Evolutionary conservation across 2,329 filamentous ascomycete genomes (phyloP).

Genomic region (Tolypocladium tundrense): DNA sequence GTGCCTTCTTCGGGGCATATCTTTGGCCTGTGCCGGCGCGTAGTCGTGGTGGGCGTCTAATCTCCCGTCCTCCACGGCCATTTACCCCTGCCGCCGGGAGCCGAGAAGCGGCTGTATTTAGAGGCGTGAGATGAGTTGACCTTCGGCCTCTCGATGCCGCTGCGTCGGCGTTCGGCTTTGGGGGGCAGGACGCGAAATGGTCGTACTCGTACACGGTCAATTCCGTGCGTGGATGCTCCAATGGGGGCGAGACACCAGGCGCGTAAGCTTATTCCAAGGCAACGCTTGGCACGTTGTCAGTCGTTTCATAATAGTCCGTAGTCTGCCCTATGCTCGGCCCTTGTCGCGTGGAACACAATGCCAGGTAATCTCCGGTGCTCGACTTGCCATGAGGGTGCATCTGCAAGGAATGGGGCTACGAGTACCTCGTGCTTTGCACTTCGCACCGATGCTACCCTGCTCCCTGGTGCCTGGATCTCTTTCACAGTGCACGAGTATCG

Average conservation of each 20-base stretch:
- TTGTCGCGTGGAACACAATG: not conserved
- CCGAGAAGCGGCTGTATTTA: not conserved
- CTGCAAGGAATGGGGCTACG: too few relatives aligned
- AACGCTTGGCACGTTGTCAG: not conserved
- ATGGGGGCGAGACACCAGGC: too few relatives aligned
- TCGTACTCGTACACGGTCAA: not conserved
- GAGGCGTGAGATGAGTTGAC: not conserved
- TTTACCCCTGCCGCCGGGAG: too few relatives aligned
- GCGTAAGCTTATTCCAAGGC: not conserved
- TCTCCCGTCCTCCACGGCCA: not conserved
- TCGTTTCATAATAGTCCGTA: not conserved
- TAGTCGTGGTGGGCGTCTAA: not conserved
- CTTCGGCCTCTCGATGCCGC: not conserved
- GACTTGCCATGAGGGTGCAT: not conserved
- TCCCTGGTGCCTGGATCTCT: not conserved
- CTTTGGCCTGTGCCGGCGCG: not conserved
- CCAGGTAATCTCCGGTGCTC: not conserved
- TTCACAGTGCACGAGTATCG: not conserved
- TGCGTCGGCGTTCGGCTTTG: not conserved
- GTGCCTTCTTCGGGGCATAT: not conserved
- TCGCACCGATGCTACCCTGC: not conserved
- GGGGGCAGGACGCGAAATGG: not conserved
- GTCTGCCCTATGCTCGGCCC: too few relatives aligned
- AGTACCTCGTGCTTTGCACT: too few relatives aligned
- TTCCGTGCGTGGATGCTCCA: too few relatives aligned